A percentile compares a stretch with the other conserved stretches of the same genome.
These are phyloP conservation scores for Oemleria cerasiformis DNA, from an alignment of 306 rosid species.

Conservation along the genomic window DNA sequence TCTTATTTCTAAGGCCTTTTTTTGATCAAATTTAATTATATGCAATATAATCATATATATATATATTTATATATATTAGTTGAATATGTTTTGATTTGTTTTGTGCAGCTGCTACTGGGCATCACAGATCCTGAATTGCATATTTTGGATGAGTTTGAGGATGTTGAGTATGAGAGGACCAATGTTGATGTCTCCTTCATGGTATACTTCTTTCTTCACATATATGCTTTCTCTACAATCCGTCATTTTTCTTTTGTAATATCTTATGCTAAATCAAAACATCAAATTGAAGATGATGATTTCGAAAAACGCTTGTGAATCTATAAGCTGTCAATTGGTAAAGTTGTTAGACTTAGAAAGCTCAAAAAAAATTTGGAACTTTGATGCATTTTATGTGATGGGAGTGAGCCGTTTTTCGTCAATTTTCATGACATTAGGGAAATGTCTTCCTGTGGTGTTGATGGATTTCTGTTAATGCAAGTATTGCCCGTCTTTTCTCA, in stretches of 20 bases:
- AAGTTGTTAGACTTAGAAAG: background rate
- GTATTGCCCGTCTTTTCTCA: background rate
- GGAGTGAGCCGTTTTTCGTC: background rate
- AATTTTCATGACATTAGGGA: background rate
- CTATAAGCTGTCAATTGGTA: background rate
- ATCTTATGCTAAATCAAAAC: background rate
- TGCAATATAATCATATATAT: background rate
- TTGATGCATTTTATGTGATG: background rate
- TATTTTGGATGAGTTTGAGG: conserved; percentile 74
- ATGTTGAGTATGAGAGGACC: conserved; percentile 67
- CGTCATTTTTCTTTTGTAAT: background rate
- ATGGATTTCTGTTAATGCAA: background rate
- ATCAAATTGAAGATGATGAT: background rate
- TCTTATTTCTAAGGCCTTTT: background rate
- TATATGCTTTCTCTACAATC: background rate
- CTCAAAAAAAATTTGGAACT: background rate
- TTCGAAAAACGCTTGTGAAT: background rate
- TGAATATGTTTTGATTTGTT: background rate
- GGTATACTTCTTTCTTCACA: conserved; percentile 29
- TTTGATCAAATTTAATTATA: background rate
- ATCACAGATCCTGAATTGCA: conserved; percentile 61
- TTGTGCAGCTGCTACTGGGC: conserved; percentile 62
- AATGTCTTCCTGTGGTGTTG: background rate
- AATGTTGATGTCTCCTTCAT: conserved; percentile 49
- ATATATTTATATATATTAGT: background rate